Conservation (phyloP, 345 rosid genomes). For the Microcos paniculata region DNA sequence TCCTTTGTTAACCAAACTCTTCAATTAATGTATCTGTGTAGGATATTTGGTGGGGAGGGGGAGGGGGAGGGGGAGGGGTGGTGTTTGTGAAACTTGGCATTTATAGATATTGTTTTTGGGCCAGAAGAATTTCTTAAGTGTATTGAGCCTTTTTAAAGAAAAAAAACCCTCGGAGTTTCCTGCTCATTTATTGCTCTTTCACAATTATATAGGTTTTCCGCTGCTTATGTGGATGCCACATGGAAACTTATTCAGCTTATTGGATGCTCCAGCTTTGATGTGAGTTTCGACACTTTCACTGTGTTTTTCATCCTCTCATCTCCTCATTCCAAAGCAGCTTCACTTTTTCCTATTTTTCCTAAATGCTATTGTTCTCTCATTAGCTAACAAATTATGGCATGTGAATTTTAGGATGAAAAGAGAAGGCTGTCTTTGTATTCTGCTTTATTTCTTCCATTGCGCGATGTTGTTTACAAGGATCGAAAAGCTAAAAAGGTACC, state of each 20-base stretch:
- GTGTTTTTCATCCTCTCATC: background rate
- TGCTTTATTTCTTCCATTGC: conserved; percentile 79
- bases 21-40: background rate
- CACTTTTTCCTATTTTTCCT: conserved; percentile 1
- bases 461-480: conserved; percentile 51
- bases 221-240: conserved; percentile 65
- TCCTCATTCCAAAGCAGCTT: conserved; percentile 3
- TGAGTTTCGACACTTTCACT: conserved; percentile 33
- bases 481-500: conserved; percentile 68
- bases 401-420: conserved; percentile 66
- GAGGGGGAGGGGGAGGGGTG: no score
- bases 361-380: background rate
- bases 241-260: conserved; percentile 64
- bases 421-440: conserved; percentile 74
- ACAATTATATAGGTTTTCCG: conserved; percentile 47
- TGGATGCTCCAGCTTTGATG: conserved; percentile 48
- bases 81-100: background rate
- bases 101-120: background rate
- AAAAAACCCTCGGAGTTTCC: no score
- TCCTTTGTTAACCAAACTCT: background rate
- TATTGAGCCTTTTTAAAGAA: background rate
- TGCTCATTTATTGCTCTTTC: background rate
- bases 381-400: conserved; percentile 18
- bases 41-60: no score
- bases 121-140: background rate